Percentiles rank a stretch among this genome's conserved stretches.
These are phyloP conservation scores for Scedosporium boydii DNA, from an alignment of 2,329 filamentous ascomycete species.

Conservation along the genomic window DNA sequence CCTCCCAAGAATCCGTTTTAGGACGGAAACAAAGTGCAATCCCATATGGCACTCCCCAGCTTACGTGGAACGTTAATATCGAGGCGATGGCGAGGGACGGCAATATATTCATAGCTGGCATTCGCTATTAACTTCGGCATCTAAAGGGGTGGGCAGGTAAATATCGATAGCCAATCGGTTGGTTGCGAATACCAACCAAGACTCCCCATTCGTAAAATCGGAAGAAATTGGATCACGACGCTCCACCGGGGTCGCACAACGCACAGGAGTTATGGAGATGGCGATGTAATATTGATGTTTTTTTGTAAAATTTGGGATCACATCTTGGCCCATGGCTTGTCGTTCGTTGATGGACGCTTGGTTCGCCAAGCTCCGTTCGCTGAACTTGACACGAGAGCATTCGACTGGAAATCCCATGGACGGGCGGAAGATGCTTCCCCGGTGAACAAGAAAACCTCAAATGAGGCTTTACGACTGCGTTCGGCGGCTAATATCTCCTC, in stretches of 20 bases:
- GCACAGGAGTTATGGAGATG: background rate
- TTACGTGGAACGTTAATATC: constrained; percentile 3
- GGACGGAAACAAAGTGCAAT: background rate
- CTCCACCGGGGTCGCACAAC: background rate
- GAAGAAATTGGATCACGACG: background rate
- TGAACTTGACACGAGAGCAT: too few relatives aligned
- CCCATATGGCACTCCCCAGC: background rate
- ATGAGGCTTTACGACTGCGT: too few relatives aligned
- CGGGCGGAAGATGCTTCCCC: too few relatives aligned
- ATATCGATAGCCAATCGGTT: background rate
- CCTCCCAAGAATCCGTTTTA: background rate
- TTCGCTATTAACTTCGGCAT: background rate
- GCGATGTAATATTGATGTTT: too few relatives aligned
- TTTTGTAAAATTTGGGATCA: too few relatives aligned
- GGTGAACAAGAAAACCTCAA: too few relatives aligned
- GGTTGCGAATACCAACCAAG: background rate
- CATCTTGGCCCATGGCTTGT: too few relatives aligned
- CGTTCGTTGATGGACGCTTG: too few relatives aligned
- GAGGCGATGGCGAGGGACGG: background rate
- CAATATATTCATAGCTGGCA: background rate
- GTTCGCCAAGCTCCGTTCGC: too few relatives aligned
- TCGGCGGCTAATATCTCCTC: too few relatives aligned
- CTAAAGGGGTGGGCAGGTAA: background rate
- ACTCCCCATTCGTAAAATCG: background rate
- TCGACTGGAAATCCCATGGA: too few relatives aligned